Percentiles rank a stretch among this genome's conserved stretches.
These are phyloP conservation scores for Colletotrichum aenigma DNA, from an alignment of 2,329 filamentous ascomycete genomes.

Conservation along the genomic window DNA sequence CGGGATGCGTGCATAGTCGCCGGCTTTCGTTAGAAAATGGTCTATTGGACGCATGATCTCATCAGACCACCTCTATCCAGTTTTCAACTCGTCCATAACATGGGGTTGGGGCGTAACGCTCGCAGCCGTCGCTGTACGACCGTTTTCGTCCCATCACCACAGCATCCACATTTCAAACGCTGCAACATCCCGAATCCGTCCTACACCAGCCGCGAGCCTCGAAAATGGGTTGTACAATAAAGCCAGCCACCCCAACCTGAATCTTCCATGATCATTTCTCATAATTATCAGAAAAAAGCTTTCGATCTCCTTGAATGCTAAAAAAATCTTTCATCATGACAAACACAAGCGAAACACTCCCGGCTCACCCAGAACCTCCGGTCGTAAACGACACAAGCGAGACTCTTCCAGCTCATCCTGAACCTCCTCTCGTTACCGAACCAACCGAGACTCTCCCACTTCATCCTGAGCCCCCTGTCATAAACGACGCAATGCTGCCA, in stretches of 20 bases:
- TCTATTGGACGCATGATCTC: fast-evolving
- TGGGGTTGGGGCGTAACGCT: not conserved
- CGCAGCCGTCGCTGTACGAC: not conserved
- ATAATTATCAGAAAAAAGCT: not conserved
- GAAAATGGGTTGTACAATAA: not conserved
- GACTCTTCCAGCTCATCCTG: not conserved
- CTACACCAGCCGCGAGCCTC: not conserved
- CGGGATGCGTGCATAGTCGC: not conserved
- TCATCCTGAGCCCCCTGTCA: not conserved
- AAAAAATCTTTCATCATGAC: not conserved
- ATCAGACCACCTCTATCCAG: not conserved
- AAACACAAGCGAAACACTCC: not conserved
- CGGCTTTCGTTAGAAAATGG: not conserved
- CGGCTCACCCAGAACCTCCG: not conserved
- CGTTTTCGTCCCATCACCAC: not conserved
- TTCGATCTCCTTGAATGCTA: not conserved
- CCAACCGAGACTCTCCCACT: not conserved
- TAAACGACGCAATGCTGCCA: not conserved
- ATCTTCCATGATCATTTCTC: not conserved
- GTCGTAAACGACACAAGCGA: not conserved
- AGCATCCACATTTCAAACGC: not conserved
- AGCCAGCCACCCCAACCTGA: not conserved
- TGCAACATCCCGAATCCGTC: not conserved
- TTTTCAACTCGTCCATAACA: too few species aligned
- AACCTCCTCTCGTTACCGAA: not conserved